Evolutionary conservation across 306 rosid species (phyloP).

Genomic region (Cyamopsis tetragonoloba): DNA sequence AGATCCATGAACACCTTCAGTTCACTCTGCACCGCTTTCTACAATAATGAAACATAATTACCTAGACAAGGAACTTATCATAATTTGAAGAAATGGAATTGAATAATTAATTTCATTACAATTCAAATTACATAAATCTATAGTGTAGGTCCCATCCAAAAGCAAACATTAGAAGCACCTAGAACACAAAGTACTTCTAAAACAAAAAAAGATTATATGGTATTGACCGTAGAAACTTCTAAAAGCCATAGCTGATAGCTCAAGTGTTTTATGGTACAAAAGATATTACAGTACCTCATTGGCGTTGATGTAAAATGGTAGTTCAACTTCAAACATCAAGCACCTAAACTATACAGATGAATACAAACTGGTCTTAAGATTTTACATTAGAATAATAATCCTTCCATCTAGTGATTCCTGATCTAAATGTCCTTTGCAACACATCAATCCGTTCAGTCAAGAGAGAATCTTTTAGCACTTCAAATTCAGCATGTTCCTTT

Average conservation of each 20-base stretch:
- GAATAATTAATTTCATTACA: neutral
- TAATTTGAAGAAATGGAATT: neutral
- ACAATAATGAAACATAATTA: neutral
- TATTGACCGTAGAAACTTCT: neutral
- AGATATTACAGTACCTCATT: constrained; percentile 2
- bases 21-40: neutral
- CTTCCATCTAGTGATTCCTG: constrained; percentile 78
- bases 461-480: constrained; percentile 53
- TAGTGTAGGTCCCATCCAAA: neutral
- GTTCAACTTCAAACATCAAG: constrained; percentile 13
- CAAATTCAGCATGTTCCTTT: constrained; percentile 61
- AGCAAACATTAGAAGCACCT: neutral
- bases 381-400: constrained; percentile 58
- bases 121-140: neutral
- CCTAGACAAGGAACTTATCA: neutral
- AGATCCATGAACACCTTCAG: no score
- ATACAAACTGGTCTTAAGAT: constrained; percentile 36
- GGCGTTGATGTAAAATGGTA: neutral
- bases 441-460: constrained; percentile 62
- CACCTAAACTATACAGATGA: constrained; percentile 19
- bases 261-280: neutral
- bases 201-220: neutral
- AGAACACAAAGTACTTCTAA: no score
- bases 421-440: constrained; percentile 43
- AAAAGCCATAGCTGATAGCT: neutral